Evolutionary conservation across 768 basidiomycete genomes (phyloP).

Genomic region (Amanita muscaria): DNA sequence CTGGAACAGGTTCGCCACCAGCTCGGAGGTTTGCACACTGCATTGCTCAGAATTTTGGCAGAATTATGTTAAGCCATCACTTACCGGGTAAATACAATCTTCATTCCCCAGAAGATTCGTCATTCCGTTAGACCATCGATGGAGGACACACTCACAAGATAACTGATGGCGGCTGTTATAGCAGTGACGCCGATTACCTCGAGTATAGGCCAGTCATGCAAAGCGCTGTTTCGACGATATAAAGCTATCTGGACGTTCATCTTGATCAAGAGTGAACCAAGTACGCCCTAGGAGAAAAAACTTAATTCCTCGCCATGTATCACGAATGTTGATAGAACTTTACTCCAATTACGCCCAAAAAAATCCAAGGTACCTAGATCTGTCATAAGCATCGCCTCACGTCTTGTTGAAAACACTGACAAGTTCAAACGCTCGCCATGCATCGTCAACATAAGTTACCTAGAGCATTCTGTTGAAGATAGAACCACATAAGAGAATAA

Average conservation of each 20-base stretch:
- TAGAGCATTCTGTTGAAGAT: conserved; percentile 14
- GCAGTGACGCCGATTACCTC: conserved; percentile 58
- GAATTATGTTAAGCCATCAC: background rate
- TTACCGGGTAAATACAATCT: conserved; percentile 64
- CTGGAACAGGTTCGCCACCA: conserved; percentile 76
- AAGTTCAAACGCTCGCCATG: conserved; percentile 67
- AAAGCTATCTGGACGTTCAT: conserved; percentile 58
- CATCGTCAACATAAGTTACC: conserved; percentile 51
- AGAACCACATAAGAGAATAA: background rate
- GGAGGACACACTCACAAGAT: conserved; percentile 47
- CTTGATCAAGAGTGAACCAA: conserved; percentile 58
- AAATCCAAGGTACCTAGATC: conserved; percentile 60
- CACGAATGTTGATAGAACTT: conserved; percentile 10
- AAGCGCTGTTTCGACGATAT: conserved; percentile 45
- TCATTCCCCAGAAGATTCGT: background rate
- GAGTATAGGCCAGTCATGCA: conserved; percentile 53
- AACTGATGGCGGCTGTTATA: conserved; percentile 63
- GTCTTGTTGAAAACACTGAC: conserved; percentile 26
- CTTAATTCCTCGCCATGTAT: conserved; percentile 8
- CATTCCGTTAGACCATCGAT: too few relatives aligned
- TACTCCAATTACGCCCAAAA: conserved; percentile 55
- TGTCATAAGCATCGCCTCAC: background rate
- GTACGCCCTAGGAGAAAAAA: conserved; percentile 41
- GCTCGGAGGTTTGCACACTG: conserved; percentile 68
- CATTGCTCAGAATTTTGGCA: conserved; percentile 1